These are phyloP conservation scores for Alternaria sp. DNA, from an alignment of 2,329 filamentous ascomycete genomes.

Conservation along the genomic window DNA sequence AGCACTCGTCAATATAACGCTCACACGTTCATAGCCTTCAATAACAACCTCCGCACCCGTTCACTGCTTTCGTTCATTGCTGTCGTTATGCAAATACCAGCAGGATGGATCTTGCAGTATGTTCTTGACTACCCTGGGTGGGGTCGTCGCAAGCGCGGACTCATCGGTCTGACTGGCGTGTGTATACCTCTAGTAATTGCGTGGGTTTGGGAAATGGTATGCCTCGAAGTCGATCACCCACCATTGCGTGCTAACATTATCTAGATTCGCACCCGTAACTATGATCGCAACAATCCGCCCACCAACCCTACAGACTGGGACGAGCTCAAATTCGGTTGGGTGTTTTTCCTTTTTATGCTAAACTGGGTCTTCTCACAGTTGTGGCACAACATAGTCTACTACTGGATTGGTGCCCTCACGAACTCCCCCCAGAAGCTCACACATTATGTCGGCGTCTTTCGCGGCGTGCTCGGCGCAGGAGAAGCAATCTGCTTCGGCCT, in stretches of 20 bases:
- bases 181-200: conserved; percentile 33
- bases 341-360: conserved; percentile 41
- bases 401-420: conserved; percentile 41
- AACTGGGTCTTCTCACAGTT: conserved; percentile 41
- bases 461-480: conserved; percentile 39
- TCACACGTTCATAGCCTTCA: conserved; percentile 24
- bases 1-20: background rate
- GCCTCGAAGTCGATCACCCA: background rate
- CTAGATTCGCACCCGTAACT: conserved; percentile 39
- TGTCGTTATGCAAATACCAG: conserved; percentile 37
- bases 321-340: conserved; percentile 34
- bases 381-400: conserved; percentile 43
- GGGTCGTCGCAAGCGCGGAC: conserved; percentile 37
- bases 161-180: conserved; percentile 36
- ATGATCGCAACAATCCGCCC: conserved; percentile 31
- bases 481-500: conserved; percentile 42
- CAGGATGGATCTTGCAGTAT: conserved; percentile 39
- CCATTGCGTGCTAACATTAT: background rate
- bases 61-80: conserved; percentile 39
- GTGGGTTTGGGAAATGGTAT: conserved; percentile 43
- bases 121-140: conserved; percentile 37
- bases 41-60: conserved; percentile 37
- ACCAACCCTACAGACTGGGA: conserved; percentile 37
- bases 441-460: conserved; percentile 41
- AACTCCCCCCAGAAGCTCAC: conserved; percentile 42